Evolutionary conservation across 2,329 filamentous ascomycete genomes (phyloP), one percentile per base, ranked within the genome.

Genomic region (Xylaria sp.): DNA sequence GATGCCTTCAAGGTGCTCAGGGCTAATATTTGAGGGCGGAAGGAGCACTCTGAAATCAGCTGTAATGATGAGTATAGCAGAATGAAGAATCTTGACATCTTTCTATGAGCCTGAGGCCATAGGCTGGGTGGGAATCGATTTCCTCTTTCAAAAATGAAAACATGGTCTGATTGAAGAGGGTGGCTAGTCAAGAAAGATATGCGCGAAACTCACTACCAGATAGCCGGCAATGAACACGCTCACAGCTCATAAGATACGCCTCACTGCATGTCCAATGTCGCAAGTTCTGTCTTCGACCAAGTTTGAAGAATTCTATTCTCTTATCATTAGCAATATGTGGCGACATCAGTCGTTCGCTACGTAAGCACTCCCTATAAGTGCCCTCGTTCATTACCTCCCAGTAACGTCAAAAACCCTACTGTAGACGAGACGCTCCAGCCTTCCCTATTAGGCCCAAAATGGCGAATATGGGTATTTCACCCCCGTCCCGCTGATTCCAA

Each of bases 1-100:
- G 73, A 75, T 47, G 72, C 63, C 12, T 75, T 75, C 65, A 69
- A 68, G 63, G 54, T 64, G 9, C 69, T 75, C 9, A 73, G 71
- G 61, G 70, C 71, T 1, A 67, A 70, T 52, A 74, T 75, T 11
- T 67, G 23, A 58, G 5, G 28, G n/a, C 11, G 14, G 25, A 23
- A 15, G 17, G 38, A 31, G 25, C 15, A 12, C 6, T n/a, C 3
- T 2, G 23, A 31, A n/a, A n/a, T n/a, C n/a, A n/a, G n/a, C n/a
- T n/a, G n/a, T n/a, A n/a, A n/a, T n/a, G n/a, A n/a, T n/a, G n/a
- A n/a, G n/a, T n/a, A n/a, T n/a, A n/a, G n/a, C n/a, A n/a, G n/a
- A n/a, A n/a, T n/a, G n/a, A n/a, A n/a, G n/a, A n/a, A n/a, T n/a
- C n/a, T n/a, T n/a, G n/a, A n/a, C n/a, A n/a, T n/a, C n/a, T n/a